Evolutionary conservation across 2,329 filamentous ascomycete species (phyloP), one percentile per base, ranked within the genome.

Genomic region (Conoideocrella luteorostrata): DNA sequence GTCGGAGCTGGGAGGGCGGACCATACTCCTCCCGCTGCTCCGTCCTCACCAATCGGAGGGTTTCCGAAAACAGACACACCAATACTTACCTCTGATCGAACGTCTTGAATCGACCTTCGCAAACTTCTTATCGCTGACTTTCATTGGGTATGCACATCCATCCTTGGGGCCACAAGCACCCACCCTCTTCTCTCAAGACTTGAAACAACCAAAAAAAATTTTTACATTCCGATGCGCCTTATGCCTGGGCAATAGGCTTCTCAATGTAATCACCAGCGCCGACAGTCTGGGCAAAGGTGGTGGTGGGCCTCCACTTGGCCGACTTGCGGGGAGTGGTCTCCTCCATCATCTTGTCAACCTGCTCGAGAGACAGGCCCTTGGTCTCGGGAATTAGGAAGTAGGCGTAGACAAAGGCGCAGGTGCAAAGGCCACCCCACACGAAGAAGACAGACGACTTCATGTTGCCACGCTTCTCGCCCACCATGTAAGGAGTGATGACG

Each of bases 271-370:
- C 54, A 37, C 55, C 59, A 47, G 56, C 52, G 17, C 52, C 58
- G 18, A 51, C 48, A 40, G 50, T 77, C 39, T 63, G 61, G 41
- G 83, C 82, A 53, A 85, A 90, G 53, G 85, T 89, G 55, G 70
- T 70, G 57, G 75, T 75, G 34, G 86, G 85, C 65, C 74, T 78
- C 86, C 88, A 93, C 69, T 80, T 82, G 67, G 78, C 70, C 3
- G 85, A 90, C 15, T 77, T 88, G 52, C 85, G 80, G 29, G 88
- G 85, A 17, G 78, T 88, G 30, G 78, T 81, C 78, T 94, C 86
- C 71, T 90, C 86, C 75, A 93, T 80, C 87, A 94, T 91, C 74
- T 80, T 81, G 71, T 88, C 84, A 58, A 88, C 82, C 69, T 88
- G 84, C 70, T 88, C 84, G 34, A 88, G 80, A 41, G 83, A 83